Evolutionary conservation across 225 moss, liverwort and hornwort genomes (phyloP), one percentile per base, ranked within the genome.

Genomic region (Polytrichum formosum): DNA sequence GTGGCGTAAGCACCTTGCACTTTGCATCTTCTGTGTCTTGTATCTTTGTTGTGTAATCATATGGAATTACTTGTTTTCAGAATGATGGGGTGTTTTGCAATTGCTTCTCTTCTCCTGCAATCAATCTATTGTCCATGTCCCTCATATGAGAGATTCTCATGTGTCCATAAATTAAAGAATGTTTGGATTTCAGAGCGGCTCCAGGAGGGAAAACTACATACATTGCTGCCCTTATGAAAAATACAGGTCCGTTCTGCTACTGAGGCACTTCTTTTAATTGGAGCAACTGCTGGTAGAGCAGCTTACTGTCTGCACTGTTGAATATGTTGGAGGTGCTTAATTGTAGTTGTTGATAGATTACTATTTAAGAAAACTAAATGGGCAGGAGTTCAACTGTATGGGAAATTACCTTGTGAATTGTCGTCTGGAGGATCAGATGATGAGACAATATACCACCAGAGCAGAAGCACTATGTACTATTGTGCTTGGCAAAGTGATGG

Each of bases 151-250:
- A 13, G 13, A 13, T 46, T 46, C 46, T 46, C 46, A 46, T 37
- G 37, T 46, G 16, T 46, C 10, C 2, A 37, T 37, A 37, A 37
- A 2, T 9, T 9, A 37, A 37, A 37, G 10, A 37, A 37, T 56
- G 27, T 70, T 63, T 17, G 17, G 56, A 70, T 72, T 63, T 64
- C 84, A 94, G 94, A 67, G 94, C 97, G 76, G 94, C 97, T 20
- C 97, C 97, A 56, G 97, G 97, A 68, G 97, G 97, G 29, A 98
- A 98, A 82, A 94, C 97, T 56, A 98, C 97, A 8, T 98, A 98
- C 22, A 84, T 98, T 25, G 94, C 97, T 28, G 82, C 94, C 56
- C 86, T 98, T 7, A 94, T 98, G 94, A 92, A 87, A 70, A 98
- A 98, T 62, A 96, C 93, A 82, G 94, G 94, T 94, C 63, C 33